Base-by-base conservation (phyloP, 176 grass and related monocot genomes). In the Eleusine indica region DNA sequence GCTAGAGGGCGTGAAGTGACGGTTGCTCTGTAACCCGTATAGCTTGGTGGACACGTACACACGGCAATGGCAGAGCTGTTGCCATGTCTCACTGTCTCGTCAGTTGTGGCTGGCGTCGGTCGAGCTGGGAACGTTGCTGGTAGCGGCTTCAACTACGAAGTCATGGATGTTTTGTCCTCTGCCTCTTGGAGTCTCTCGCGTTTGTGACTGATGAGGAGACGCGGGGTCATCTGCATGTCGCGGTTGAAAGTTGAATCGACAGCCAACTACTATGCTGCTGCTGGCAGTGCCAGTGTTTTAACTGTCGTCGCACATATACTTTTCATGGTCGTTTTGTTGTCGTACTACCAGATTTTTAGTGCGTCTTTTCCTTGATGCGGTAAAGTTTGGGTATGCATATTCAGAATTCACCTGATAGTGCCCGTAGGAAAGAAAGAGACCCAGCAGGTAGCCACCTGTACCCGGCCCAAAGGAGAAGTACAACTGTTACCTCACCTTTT, bases 21-120 rank as follows among this genome's bases (percentile, higher is more conserved):
- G 21, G 22, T 43, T 43, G 41, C 41, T 43, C 32, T 35, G 32
- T 35, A 35, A 35, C 32, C 32, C 32, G 32, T 35, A 35, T 35
- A 54, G 15, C 16, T 54, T 54, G 52, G 52, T 18, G 52, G 16
- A 17, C 52, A 53, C 49, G 18, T 21, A 21, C 4, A 35, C 30
- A 40, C 6, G 66, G 67, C 67, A 57, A 70, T 69, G 66, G 66
- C 49, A 3, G 78, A 57, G 66, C 47, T 68, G 63, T 30, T 41
- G 65, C 65, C 78, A 80, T 80, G 78, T 41, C 78, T 81, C 60
- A 9, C 47, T 58, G 54, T 32, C 38, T 57, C 53, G 2, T 60
- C 19, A 60, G 21, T 29, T 86, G 88, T 86, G 88, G 83, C 22
- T 88, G 87, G 69, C 76, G 70, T 85, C 43, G 63, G 70, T 12